Base-by-base conservation (phyloP, 1,139 yeast genomes). In the Spathaspora sp. region DNA sequence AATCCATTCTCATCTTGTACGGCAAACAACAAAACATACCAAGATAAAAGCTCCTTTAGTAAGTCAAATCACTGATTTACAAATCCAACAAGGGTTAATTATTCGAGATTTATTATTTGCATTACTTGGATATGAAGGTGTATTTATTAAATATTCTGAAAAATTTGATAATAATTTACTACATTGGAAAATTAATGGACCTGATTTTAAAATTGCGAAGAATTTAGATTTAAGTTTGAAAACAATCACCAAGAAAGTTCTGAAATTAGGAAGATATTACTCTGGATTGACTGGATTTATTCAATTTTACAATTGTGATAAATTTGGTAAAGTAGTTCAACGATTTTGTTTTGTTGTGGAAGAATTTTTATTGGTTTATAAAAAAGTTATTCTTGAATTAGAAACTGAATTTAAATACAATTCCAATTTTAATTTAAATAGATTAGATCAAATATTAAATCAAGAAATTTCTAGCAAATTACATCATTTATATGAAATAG, bases 111-210 rank as follows among this genome's bases (percentile, higher is more conserved):
- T 90, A 11, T 58, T 89, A 17, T 79, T 76, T 55, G 83, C 87
- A 2, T 64, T 93, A 23, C 56, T 84, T 43, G 98, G 98, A 0
- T 68, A 80, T 39, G 96, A 90, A 61, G 97, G 98, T 0, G 73
- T 74, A 31, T 89, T 86, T 56, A 81, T 93, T 24, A 71, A 91
- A 40, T 88, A 79, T 58, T 76, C 84, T 39, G 87, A 81, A 43
- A 71, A 74, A 25, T 88, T 79, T 56, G 80, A 83, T 56, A 80
- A 81, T 0, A 44, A 51, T 0, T 62, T 66, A 16, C 49, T 60
- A 3, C 60, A 59, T 7, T 56, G 64, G 9, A 59, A 78, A 40
- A 67, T 86, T 4, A 63, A 61, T 15, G 96, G 96, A 0, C 95
- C 96, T 1, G 93, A 86, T 49, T 90, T 77, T 64, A 78, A 81